Percentiles rank a stretch among this genome's conserved stretches.
Conservation (phyloP, 208 protist genomes). For the Trypanosoma grayi region DNA sequence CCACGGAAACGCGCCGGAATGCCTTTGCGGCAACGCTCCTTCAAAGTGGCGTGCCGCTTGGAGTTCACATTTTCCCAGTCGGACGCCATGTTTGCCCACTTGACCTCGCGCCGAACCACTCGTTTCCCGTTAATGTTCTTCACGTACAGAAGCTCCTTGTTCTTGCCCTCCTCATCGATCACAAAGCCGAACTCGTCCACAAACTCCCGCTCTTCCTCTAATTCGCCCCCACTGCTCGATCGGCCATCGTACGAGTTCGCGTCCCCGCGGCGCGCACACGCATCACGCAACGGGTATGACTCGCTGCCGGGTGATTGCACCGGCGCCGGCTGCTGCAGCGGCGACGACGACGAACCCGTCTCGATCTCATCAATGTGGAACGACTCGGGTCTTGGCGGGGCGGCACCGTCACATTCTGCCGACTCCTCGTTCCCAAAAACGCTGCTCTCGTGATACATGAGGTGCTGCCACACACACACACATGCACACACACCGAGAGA, state of each 20-base stretch:
- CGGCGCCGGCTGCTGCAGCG: constrained; percentile 22
- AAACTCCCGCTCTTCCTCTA: constrained; percentile 64
- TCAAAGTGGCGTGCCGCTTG: constrained; percentile 76
- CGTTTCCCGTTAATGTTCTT: constrained; percentile 64
- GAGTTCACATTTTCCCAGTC: constrained; percentile 77
- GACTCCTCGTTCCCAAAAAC: constrained; percentile 19
- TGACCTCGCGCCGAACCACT: constrained; percentile 75
- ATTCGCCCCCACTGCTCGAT: constrained; percentile 18
- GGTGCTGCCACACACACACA: constrained; percentile 4
- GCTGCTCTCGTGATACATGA: constrained; percentile 19
- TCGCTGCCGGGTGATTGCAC: constrained; percentile 12
- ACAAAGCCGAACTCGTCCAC: constrained; percentile 91
- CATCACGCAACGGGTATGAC: too few species aligned
- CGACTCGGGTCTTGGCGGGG: constrained; percentile 18
- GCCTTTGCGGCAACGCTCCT: constrained; percentile 88
- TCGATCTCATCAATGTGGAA: neutral
- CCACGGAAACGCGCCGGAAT: constrained; percentile 82
- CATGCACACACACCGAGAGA: constrained; percentile 4
- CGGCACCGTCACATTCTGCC: constrained; percentile 15
- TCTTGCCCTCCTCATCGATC: constrained; percentile 64
- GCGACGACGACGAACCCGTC: neutral
- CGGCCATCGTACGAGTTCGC: neutral
- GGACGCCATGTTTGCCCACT: constrained; percentile 88
- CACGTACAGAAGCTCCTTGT: constrained; percentile 60
- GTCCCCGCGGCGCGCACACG: too few species aligned